Conservation (phyloP, 164 flowering plant species). For the Dillenia turbinata region DNA sequence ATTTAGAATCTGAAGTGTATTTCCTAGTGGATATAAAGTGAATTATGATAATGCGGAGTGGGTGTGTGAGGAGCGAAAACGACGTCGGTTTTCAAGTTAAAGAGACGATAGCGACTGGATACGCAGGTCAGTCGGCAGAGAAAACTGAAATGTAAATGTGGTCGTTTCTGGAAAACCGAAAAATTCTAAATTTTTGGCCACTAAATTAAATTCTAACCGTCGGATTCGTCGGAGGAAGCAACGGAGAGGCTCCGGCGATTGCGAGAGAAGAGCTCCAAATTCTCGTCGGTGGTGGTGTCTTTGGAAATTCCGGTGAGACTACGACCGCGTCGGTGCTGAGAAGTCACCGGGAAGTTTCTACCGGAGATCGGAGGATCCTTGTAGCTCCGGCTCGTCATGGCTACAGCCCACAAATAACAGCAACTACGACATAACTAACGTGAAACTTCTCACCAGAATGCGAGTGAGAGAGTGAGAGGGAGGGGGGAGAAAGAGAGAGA, state of each 20-base stretch:
- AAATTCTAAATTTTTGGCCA: not conserved
- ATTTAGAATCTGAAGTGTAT: no score
- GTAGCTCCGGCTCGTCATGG: slow-evolving; percentile 36
- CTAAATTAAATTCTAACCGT: slow-evolving; percentile 33
- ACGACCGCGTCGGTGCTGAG: slow-evolving; percentile 52
- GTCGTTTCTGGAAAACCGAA: not conserved
- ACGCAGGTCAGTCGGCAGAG: not conserved
- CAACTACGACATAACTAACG: not conserved
- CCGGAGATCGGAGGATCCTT: slow-evolving; percentile 35
- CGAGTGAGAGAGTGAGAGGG: slow-evolving; percentile 9
- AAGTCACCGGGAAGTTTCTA: slow-evolving; percentile 28
- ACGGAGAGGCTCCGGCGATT: slow-evolving; percentile 52
- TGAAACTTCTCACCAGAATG: no score
- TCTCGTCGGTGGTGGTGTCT: slow-evolving; percentile 37
- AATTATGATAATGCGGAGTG: no score
- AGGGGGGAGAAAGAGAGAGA: slow-evolving; percentile 8
- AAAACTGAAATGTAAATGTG: not conserved
- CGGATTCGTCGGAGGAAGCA: slow-evolving; percentile 55
- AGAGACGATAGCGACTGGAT: not conserved
- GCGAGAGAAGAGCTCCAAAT: slow-evolving; percentile 75
- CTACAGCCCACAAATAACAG: not conserved
- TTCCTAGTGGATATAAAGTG: no score
- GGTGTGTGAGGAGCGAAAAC: not conserved
- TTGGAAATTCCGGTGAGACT: slow-evolving; percentile 29
- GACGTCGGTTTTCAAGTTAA: not conserved